Evolutionary conservation across 1,284 basidiomycete species (phyloP).

Genomic region (Rhodotorula sp.): DNA sequence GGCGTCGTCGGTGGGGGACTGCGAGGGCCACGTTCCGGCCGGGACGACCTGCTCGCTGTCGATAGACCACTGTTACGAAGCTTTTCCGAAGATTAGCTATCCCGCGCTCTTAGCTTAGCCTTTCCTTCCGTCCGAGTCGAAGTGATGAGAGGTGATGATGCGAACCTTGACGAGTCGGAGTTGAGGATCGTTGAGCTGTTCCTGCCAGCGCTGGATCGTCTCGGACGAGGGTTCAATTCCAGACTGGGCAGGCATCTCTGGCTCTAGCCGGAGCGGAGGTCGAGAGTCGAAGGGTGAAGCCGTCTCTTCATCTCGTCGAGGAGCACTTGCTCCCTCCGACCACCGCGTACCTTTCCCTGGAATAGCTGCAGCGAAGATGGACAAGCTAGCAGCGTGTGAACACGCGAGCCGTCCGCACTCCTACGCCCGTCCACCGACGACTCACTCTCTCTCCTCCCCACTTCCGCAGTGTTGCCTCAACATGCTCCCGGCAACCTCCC

Average conservation of each 20-base stretch:
- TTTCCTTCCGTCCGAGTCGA: background rate
- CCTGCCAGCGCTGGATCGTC: conserved; percentile 13
- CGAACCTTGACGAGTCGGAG: conserved; percentile 31
- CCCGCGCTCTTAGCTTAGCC: too few relatives aligned
- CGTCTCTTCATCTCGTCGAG: background rate
- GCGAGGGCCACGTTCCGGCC: conserved; percentile 1
- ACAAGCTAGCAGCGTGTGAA: background rate
- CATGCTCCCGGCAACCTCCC: conserved; percentile 56
- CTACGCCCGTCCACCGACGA: background rate
- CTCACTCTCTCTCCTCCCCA: conserved; percentile 1
- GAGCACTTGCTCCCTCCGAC: background rate
- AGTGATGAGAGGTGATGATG: background rate
- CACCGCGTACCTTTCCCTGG: too few relatives aligned
- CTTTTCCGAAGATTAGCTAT: too few relatives aligned
- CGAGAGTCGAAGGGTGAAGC: background rate
- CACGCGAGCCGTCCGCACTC: too few relatives aligned
- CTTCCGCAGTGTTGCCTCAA: background rate
- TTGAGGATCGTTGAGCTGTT: background rate
- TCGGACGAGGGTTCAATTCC: conserved; percentile 22
- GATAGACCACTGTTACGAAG: too few relatives aligned
- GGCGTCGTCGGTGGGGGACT: background rate
- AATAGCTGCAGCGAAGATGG: too few relatives aligned
- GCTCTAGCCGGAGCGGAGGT: background rate
- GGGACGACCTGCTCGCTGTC: conserved; percentile 27
- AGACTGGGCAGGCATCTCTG: conserved; percentile 26